These are phyloP conservation scores for Heimioporus sp. DNA, from an alignment of 768 basidiomycete species.

Conservation along the genomic window DNA sequence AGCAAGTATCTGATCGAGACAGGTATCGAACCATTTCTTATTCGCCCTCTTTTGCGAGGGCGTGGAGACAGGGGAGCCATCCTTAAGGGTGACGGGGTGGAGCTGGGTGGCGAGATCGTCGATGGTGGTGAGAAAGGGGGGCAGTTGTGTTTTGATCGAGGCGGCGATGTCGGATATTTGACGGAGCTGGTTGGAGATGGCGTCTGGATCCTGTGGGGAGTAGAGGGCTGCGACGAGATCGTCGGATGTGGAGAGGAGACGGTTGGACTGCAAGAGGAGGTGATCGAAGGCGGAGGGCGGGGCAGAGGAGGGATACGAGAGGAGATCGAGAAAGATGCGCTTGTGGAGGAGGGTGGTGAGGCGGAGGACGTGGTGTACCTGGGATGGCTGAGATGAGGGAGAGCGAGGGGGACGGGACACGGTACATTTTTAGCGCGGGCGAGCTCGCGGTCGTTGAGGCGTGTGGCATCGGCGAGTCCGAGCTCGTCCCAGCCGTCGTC, in stretches of 20 bases:
- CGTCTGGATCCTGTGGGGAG: conserved; percentile 51
- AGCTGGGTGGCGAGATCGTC: conserved; percentile 26
- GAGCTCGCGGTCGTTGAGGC: conserved; percentile 49
- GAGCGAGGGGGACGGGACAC: conserved; percentile 7
- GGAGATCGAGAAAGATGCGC: conserved; percentile 51
- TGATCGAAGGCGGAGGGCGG: conserved; percentile 42
- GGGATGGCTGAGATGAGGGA: conserved; percentile 4
- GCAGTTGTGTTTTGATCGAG: conserved; percentile 33
- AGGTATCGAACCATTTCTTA: conserved; percentile 62
- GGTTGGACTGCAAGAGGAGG: conserved; percentile 48
- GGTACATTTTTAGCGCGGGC: conserved; percentile 57
- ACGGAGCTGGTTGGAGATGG: conserved; percentile 40
- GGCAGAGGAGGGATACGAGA: conserved; percentile 33
- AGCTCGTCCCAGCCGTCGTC: conserved; percentile 70
- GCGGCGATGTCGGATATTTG: conserved; percentile 38
- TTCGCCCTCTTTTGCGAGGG: conserved; percentile 33
- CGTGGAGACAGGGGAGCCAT: not conserved
- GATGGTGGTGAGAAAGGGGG: conserved; percentile 20
- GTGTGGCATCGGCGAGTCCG: conserved; percentile 41
- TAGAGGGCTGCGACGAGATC: conserved; percentile 69
- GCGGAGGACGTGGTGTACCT: conserved; percentile 64
- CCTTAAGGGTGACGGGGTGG: conserved; percentile 19
- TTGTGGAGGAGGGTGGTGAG: conserved; percentile 62
- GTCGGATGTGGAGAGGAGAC: conserved; percentile 55
- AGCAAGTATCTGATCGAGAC: conserved; percentile 60